phyloP scores from a whole-genome alignment of 2,329 filamentous ascomycete genomes.

The Aureobasidium sp. region DNA sequence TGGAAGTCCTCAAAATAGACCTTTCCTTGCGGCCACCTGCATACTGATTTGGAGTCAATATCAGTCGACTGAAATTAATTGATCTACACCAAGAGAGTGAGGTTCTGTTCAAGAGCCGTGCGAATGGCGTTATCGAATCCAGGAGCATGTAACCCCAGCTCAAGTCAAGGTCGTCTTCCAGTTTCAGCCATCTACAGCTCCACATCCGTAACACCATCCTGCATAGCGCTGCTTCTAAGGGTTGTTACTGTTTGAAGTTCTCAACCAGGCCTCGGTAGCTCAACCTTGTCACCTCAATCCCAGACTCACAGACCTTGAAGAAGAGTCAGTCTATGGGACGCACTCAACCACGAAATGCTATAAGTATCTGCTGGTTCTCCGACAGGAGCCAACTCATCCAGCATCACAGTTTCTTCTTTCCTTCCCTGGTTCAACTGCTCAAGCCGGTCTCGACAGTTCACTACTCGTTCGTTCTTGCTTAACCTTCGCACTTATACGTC shows the following conservation, averaged over 20 bases:
- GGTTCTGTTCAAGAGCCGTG: background rate
- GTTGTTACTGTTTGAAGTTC: background rate
- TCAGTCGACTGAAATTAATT: background rate
- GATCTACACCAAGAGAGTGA: background rate
- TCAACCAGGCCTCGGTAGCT: background rate
- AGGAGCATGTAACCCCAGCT: background rate
- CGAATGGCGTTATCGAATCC: background rate
- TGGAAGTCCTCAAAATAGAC: background rate
- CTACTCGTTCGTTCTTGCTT: background rate
- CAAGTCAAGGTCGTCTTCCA: background rate
- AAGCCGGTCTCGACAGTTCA: constrained; percentile 14
- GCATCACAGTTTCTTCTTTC: constrained; percentile 3
- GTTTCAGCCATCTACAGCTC: constrained; percentile 5
- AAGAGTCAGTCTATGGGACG: background rate
- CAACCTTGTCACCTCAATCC: background rate
- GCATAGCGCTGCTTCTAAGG: background rate
- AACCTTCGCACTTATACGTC: background rate
- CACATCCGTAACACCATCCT: constrained; percentile 4
- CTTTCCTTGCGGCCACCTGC: background rate
- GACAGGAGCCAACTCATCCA: background rate
- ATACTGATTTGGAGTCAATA: background rate
- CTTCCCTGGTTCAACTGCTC: background rate
- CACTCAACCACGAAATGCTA: background rate
- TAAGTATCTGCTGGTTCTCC: constrained; percentile 8
- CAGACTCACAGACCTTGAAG: background rate